phyloP scores from a whole-genome alignment of 108 stramenopile genomes.

The Stephanodiscus minutulus region DNA sequence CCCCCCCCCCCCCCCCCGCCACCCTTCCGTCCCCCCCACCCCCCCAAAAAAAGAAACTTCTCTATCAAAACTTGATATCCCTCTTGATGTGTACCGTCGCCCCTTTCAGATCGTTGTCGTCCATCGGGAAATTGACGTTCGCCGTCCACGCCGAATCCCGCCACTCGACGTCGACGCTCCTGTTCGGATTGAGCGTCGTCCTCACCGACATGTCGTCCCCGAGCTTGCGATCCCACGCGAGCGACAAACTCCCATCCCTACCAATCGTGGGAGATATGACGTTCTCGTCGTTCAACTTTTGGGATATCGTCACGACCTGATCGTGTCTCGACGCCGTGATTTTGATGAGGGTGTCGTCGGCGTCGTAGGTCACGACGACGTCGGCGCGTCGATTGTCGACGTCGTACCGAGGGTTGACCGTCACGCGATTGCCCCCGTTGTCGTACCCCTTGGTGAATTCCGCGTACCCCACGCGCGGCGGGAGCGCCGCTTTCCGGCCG shows the following conservation, averaged over 20 bases:
- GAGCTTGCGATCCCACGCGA: slow-evolving; percentile 80
- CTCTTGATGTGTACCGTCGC: slow-evolving; percentile 82
- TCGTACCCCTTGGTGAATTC: slow-evolving; percentile 86
- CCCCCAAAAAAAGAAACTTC: slow-evolving; percentile 13
- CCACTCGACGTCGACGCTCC: slow-evolving; percentile 82
- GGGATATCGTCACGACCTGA: slow-evolving; percentile 78
- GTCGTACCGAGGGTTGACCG: slow-evolving; percentile 81
- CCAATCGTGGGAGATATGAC: slow-evolving; percentile 76
- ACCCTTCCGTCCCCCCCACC: not conserved
- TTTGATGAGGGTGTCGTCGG: slow-evolving; percentile 67
- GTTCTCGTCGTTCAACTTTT: slow-evolving; percentile 76
- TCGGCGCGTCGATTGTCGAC: slow-evolving; percentile 61
- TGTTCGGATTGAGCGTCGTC: slow-evolving; percentile 81
- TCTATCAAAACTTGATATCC: slow-evolving; percentile 84
- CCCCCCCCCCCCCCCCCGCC: not conserved
- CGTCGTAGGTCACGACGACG: slow-evolving; percentile 78
- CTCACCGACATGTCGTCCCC: slow-evolving; percentile 65
- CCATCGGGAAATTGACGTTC: slow-evolving; percentile 78
- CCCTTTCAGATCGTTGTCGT: slow-evolving; percentile 64
- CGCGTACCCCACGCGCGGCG: slow-evolving; percentile 35
- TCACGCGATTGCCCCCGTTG: slow-evolving; percentile 73
- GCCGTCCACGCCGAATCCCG: slow-evolving; percentile 85
- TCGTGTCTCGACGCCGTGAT: slow-evolving; percentile 67
- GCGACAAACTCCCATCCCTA: slow-evolving; percentile 68
- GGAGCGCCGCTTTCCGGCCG: not conserved